Evolutionary conservation across 768 basidiomycete species (phyloP).

Genomic region (Gloeopeniophorella convolvens): DNA sequence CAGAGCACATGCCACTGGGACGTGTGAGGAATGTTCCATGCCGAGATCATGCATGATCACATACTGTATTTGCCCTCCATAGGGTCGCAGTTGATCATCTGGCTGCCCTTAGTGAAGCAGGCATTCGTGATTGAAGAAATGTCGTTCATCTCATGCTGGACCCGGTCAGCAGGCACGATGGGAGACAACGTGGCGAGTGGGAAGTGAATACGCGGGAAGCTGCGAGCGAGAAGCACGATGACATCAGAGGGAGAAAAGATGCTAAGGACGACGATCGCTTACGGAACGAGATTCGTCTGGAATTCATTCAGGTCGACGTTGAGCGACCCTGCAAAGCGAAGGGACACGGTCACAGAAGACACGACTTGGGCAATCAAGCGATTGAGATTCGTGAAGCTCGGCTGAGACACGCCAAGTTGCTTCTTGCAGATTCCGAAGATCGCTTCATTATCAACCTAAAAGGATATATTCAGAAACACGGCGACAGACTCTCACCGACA

Average conservation of each 20-base stretch:
- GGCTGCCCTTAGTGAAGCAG: conserved; percentile 70
- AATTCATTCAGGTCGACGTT: conserved; percentile 68
- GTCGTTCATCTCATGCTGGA: conserved; percentile 61
- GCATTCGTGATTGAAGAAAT: conserved; percentile 63
- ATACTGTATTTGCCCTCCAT: conserved; percentile 71
- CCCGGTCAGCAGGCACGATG: conserved; percentile 55
- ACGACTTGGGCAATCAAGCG: conserved; percentile 60
- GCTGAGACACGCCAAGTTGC: conserved; percentile 49
- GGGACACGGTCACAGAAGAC: conserved; percentile 36
- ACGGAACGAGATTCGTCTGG: conserved; percentile 63
- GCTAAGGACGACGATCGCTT: conserved; percentile 10
- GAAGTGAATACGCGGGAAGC: conserved; percentile 62
- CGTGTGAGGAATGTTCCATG: not conserved
- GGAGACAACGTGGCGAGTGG: conserved; percentile 60
- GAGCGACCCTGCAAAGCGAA: conserved; percentile 58
- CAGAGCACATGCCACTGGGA: conserved; percentile 55
- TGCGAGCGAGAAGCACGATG: conserved; percentile 13
- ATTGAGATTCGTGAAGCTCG: conserved; percentile 59
- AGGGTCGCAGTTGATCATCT: conserved; percentile 78
- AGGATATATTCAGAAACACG: not conserved
- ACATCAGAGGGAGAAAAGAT: conserved; percentile 14
- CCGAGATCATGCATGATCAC: conserved; percentile 14
- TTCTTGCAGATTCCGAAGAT: conserved; percentile 58
- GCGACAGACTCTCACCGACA: not conserved
- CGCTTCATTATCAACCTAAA: conserved; percentile 50